Conservation (phyloP, 116 monocot species). For the Thalassia testudinum region DNA sequence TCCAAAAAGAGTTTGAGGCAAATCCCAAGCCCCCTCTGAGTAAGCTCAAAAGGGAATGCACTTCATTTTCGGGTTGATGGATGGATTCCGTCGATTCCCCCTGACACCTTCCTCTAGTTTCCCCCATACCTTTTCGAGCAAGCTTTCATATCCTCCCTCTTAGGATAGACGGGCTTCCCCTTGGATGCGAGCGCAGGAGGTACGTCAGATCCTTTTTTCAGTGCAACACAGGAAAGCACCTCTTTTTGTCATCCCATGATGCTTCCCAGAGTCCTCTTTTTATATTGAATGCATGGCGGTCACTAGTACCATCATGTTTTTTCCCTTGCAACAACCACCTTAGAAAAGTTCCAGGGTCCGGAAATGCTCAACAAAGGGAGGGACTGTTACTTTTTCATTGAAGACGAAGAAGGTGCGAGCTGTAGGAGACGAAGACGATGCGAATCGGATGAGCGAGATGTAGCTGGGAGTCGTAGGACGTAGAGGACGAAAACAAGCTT, state of each 20-base stretch:
- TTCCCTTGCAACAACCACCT: neutral
- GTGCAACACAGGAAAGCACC: too few relatives aligned
- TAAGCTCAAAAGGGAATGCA: neutral
- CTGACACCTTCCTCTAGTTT: slow-evolving; percentile 1
- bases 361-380: neutral
- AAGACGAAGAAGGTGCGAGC: neutral
- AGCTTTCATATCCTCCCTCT: slow-evolving; percentile 3
- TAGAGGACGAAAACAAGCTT: neutral
- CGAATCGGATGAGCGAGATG: neutral
- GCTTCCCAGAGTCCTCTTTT: neutral
- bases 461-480: neutral
- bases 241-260: too few relatives aligned
- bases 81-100: neutral
- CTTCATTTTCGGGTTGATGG: neutral
- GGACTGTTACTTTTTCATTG: too few relatives aligned
- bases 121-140: slow-evolving; percentile 5
- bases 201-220: too few relatives aligned
- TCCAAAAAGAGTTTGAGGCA: slow-evolving; percentile 5
- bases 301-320: neutral
- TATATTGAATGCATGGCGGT: neutral
- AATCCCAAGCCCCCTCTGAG: neutral
- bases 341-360: too few relatives aligned
- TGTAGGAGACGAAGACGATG: neutral
- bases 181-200: too few relatives aligned
- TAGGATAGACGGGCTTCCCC: neutral